Evolutionary conservation across 805 yeast genomes (phyloP), one percentile per base, ranked within the genome.

Genomic region (Barnettozyma salicaria): DNA sequence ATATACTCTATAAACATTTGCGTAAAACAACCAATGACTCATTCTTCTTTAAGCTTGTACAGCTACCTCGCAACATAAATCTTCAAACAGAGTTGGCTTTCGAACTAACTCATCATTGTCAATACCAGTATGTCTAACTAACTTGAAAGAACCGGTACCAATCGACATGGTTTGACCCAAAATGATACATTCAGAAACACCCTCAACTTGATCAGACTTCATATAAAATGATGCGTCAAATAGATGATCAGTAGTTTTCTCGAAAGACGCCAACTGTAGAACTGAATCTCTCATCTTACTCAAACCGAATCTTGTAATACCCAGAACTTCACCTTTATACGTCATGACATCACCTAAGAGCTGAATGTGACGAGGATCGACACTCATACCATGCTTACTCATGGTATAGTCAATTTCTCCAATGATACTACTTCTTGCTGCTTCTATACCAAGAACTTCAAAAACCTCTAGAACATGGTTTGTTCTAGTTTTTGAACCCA

Each of bases 381-480:
- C 97, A 60, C 95, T 86, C 98, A 92, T 92, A 64, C 99, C 99
- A 69, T 92, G 98, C 63, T 88, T 87, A 58, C 95, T 80, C 99
- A 92, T 92, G 38, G 98, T 92, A 58, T 88, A 88, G 57, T 85
- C 95, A 61, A 92, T 92, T 67, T 92, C 99, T 45, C 78, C 78
- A 57, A 92, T 83, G 58, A 92, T 92, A 50, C 95, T 81, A 1
- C 87, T 67, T 59, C 99, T 74, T 2, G 98, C 98, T 2, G 99
- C 99, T 61, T 92, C 99, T 47, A 92, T 94, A 54, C 99, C 99
- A 44, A 92, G 68, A 5, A 90, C 97, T 46, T 77, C 76, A 49
- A 75, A 77, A 45, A 90, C 88, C 59, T 92, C 99, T 44, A 92
- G 65, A 23, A 92, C 79, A 63, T 92, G 99, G 59, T 92, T 92